Conservation (phyloP, 345 rosid species). For the Salix suchowensis region DNA sequence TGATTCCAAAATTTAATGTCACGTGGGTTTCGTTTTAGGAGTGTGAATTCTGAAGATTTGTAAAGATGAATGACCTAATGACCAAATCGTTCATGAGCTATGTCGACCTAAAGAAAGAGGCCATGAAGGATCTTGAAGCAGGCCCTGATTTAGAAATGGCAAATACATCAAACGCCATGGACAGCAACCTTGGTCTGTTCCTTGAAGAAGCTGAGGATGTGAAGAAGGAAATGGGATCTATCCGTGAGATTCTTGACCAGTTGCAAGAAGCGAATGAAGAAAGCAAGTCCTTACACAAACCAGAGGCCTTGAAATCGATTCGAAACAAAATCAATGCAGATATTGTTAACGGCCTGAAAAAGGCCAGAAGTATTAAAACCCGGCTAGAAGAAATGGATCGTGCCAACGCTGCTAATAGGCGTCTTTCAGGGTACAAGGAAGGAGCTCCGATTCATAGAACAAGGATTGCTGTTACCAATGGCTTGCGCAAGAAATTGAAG, state of each 20-base stretch:
- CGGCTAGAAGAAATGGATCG: constrained; percentile 86
- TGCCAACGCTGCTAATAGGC: constrained; percentile 68
- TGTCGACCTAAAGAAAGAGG: constrained; percentile 87
- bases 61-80: constrained; percentile 89
- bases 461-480: constrained; percentile 72
- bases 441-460: constrained; percentile 79
- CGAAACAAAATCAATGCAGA: constrained; percentile 67
- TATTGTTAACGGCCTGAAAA: constrained; percentile 55
- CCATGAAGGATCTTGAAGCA: constrained; percentile 86
- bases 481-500: constrained; percentile 69
- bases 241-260: constrained; percentile 52
- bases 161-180: constrained; percentile 38
- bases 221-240: constrained; percentile 72
- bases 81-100: constrained; percentile 91
- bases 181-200: constrained; percentile 67
- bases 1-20: neutral
- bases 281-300: constrained; percentile 74
- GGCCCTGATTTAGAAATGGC: constrained; percentile 75
- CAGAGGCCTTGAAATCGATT: constrained; percentile 59
- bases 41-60: neutral
- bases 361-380: constrained; percentile 53
- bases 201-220: constrained; percentile 88
- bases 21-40: constrained; percentile 6
- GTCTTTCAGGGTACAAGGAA: constrained; percentile 71
- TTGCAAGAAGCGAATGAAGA: constrained; percentile 71